phyloP scores from a whole-genome alignment of 768 basidiomycete species.

The Tulasnella sp. region DNA sequence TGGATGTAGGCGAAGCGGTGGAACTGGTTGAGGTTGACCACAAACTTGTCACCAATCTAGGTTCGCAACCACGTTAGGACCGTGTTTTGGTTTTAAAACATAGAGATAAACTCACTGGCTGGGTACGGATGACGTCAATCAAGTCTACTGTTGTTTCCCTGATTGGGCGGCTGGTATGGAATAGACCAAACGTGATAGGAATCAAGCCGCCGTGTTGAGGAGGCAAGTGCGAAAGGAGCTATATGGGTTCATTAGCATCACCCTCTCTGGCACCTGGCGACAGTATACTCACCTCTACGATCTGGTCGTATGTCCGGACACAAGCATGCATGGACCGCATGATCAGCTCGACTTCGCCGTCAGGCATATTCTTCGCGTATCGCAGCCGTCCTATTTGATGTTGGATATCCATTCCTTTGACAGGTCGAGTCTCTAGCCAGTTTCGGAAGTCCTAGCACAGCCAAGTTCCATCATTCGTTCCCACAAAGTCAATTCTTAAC shows the following conservation, averaged over 20 bases:
- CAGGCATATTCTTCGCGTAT: conserved; percentile 63
- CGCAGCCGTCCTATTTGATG: conserved; percentile 85
- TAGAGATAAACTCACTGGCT: conserved; percentile 55
- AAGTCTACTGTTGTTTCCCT: conserved; percentile 79
- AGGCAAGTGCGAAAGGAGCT: conserved; percentile 79
- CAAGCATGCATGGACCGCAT: conserved; percentile 68
- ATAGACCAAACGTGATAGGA: conserved; percentile 82
- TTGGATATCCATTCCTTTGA: conserved; percentile 76
- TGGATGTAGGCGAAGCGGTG: conserved; percentile 38
- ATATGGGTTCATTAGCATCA: conserved; percentile 22
- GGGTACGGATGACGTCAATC: conserved; percentile 71
- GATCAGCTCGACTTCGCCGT: conserved; percentile 71
- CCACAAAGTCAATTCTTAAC: neutral
- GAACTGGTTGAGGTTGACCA: conserved; percentile 38
- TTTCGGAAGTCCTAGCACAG: conserved; percentile 63
- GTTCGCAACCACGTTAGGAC: neutral
- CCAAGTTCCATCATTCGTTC: neutral
- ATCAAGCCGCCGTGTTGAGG: conserved; percentile 78
- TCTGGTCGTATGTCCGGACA: conserved; percentile 79
- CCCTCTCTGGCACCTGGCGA: conserved; percentile 27
- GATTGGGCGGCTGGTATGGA: conserved; percentile 76
- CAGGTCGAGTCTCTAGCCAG: conserved; percentile 50
- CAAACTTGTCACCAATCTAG: conserved; percentile 38
- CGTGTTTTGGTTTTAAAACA: neutral
- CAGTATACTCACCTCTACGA: conserved; percentile 64